Evolutionary conservation across 2,329 filamentous ascomycete species (phyloP), one percentile per base, ranked within the genome.

Genomic region (Sclerotinia borealis): DNA sequence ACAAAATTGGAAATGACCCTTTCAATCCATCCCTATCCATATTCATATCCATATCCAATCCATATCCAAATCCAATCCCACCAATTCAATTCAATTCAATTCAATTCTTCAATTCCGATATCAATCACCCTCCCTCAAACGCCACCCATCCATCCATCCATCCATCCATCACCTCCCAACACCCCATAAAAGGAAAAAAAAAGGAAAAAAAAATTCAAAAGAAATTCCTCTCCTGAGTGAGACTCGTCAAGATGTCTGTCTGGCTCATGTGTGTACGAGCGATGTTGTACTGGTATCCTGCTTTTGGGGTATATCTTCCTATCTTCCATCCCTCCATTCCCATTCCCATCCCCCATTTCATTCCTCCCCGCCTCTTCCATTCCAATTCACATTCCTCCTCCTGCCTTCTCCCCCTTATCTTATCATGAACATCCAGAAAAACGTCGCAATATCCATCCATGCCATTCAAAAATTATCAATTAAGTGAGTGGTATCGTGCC

Each of bases 361-460:
- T 31, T 50, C 48, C 48, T 43, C 37, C 27, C 34, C 36, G 36
- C 51, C 51, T 39, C 51, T 39, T 39, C 34, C 27, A 56, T 39
- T 39, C 34, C 27, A 56, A 22, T 43, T 7, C 52, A 43, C 52
- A 43, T 56, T 43, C 37, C 27, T 43, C 34, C 37, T 22, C 52
- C 39, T 19, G 37, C 37, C 63, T 63, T 50, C 27, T 41, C 47
- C 47, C 47, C 34, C 60, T 34, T 65, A 34, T 37, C n/a, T n/a
- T n/a, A 64, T 68, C 66, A 63, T 68, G 58, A 68, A 64, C 68
- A 68, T 69, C 68, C 64, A 66, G 59, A 65, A 58, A 31, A 43
- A 56, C 19, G 52, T 43, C 52, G 34, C 37, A 31, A 22, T 6
- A 31, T 9, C 27, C 19, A 31, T 9, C 27, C 19, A 34, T 45